Evolutionary conservation across 257 asterid genomes (phyloP), one percentile per base, ranked within the genome.

Genomic region (Salvia rosmarinus): DNA sequence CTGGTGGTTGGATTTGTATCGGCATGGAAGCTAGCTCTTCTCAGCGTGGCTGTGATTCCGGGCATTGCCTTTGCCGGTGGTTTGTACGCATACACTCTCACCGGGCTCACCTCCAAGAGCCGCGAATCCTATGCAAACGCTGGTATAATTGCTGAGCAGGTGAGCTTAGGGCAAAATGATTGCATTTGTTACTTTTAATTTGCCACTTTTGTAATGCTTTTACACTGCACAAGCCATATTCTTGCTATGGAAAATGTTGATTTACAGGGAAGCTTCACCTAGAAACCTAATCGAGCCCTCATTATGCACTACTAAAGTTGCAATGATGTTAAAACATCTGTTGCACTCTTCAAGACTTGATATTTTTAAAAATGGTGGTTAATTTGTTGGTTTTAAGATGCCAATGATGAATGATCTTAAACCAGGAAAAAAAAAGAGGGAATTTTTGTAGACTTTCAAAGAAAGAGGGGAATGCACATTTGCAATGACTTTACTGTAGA

Each of bases 11-110:
- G 99, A 77, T 95, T 95, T 66, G 97, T 95, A 75, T 85, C 98
- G 23, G 98, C 98, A 37, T 95, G 99, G 99, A 80, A 82, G 89
- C 85, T 95, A 30, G 99, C 99, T 20, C 83, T 92, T 23, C 94
- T 95, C 37, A 95, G 99, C 70, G 97, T 95, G 83, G 99, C 99
- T 6, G 95, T 95, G 63, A 95, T 95, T 75, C 99, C 98, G 0
- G 99, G 97, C 11, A 95, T 95, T 16, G 99, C 98, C 34, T 95
- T 95, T 75, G 98, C 99, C 4, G 99, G 99, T 4, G 99, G 96
- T 54, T 82, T 95, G 19, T 95, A 95, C 39, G 97, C 97, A 0
- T 90, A 91, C 75, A 95, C 99, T 0, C 92, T 95, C 75, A 91
- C 97, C 0, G 98, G 99, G 52, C 90, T 95, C 65, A 92, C 99